A percentile compares a stretch with the other conserved stretches of the same genome.
Evolutionary conservation across 495 filamentous ascomycete species (phyloP).

Genomic region (Neurospora africana): DNA sequence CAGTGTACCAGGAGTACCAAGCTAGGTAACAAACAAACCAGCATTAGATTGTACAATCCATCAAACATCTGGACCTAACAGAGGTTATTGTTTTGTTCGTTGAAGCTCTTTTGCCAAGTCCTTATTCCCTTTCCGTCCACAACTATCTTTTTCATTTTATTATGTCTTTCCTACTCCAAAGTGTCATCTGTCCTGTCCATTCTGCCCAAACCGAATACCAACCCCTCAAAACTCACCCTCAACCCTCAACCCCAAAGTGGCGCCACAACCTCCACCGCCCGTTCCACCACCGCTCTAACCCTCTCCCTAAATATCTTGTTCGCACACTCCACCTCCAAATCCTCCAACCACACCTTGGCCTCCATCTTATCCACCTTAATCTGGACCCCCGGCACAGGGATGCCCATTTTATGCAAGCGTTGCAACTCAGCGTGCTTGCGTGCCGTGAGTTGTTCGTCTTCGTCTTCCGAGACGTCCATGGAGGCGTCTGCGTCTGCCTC

Average conservation of each 20-base stretch:
- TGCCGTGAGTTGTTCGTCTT: slow-evolving; percentile 30
- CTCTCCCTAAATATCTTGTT: slow-evolving; percentile 65
- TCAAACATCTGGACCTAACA: neutral
- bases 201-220: too few relatives aligned
- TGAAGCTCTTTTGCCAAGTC: neutral
- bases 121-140: neutral
- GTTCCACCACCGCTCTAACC: slow-evolving; percentile 78
- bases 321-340: slow-evolving; percentile 75
- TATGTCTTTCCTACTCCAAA: neutral
- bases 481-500: slow-evolving; percentile 28
- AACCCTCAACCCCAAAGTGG: slow-evolving; percentile 45
- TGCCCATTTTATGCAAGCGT: slow-evolving; percentile 65
- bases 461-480: slow-evolving; percentile 30
- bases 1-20: too few relatives aligned
- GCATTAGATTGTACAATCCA: too few relatives aligned
- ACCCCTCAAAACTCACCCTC: neutral
- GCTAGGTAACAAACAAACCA: too few relatives aligned
- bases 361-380: slow-evolving; percentile 83
- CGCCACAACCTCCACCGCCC: slow-evolving; percentile 82
- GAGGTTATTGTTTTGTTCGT: neutral
- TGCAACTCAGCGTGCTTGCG: slow-evolving; percentile 41
- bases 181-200: neutral
- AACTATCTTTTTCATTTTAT: too few relatives aligned
- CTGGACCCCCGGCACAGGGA: slow-evolving; percentile 78
- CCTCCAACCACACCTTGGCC: slow-evolving; percentile 85